Evolutionary conservation across 345 rosid species (phyloP), one percentile per base, ranked within the genome.

Genomic region (Cochlearia excelsa): DNA sequence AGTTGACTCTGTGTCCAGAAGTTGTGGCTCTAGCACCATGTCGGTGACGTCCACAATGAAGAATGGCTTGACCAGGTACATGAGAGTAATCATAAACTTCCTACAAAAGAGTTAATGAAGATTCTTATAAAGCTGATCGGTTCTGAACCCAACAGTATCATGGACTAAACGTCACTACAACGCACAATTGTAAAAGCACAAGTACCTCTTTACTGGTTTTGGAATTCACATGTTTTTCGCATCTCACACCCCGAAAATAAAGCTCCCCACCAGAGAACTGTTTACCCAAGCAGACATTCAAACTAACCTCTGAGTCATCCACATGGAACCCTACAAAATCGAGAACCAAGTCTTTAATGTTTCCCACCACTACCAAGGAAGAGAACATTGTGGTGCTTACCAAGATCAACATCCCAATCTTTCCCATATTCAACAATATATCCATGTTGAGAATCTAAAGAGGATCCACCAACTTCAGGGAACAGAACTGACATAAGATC

Each of bases 21-120:
- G 80, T 80, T 46, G 97, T 90, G 63, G 99, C 97, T 75, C 90
- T 82, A 50, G 92, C 99, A 67, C 99, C 99, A 79, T 93, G 99
- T 57, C 97, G 84, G 64, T 93, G 96, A 57, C 88, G 84, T 50
- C 99, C 99, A 39, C 88, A 81, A 75, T 93, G 97, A 74, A 89
- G 95, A 61, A 93, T 72, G 43, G 96, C 99, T 16, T 54, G 77
- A 11, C 99, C 97, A 40, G 95, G 88, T 35, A 78, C 74, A 77
- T 94, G 99, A 55, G 74, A 51, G 75, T 81, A 87, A 74, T 94
- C 95, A 55, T 75, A 84, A 47, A 74, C 78, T 74, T 94, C 96
- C 97, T 89, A 67, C 51, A 53, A 1, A 51, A 51, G 27, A 58
- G 26, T 44, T 6, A 42, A 9, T 41, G 7, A 45, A 45, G 45